Conservation (phyloP, 495 filamentous ascomycete species). For the Penicillium arizonense region DNA sequence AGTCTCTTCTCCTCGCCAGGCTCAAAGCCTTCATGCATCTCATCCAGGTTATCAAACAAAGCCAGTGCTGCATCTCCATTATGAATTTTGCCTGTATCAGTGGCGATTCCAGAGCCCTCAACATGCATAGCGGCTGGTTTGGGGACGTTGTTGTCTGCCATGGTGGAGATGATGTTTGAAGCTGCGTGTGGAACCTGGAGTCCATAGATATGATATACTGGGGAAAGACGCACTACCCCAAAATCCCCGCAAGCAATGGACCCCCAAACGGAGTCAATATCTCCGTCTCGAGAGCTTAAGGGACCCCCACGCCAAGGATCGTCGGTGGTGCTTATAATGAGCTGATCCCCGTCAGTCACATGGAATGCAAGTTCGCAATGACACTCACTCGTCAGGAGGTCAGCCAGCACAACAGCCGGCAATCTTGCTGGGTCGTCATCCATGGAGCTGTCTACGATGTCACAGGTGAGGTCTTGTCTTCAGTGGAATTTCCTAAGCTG, state of each 20-base stretch:
- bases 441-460: constrained; percentile 79
- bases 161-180: not conserved
- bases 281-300: not conserved
- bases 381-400: constrained; percentile 48
- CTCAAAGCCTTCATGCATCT: constrained; percentile 34
- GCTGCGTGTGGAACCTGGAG: too few species aligned
- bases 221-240: not conserved
- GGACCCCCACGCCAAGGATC: constrained; percentile 2
- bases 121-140: constrained; percentile 15
- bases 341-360: not conserved
- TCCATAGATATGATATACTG: too few species aligned
- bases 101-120: constrained; percentile 6
- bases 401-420: constrained; percentile 61
- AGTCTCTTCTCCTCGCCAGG: constrained; percentile 39
- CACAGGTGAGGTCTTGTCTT: constrained; percentile 45
- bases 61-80: constrained; percentile 36
- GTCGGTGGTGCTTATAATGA: not conserved
- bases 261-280: not conserved
- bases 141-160: not conserved
- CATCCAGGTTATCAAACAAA: constrained; percentile 25
- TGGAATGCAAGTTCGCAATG: constrained; percentile 5
- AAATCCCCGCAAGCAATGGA: constrained; percentile 1
- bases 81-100: constrained; percentile 20
- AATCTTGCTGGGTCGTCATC: constrained; percentile 80
- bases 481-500: not conserved